phyloP scores from a whole-genome alignment of 768 basidiomycete species.

The Amanita jacksonii region DNA sequence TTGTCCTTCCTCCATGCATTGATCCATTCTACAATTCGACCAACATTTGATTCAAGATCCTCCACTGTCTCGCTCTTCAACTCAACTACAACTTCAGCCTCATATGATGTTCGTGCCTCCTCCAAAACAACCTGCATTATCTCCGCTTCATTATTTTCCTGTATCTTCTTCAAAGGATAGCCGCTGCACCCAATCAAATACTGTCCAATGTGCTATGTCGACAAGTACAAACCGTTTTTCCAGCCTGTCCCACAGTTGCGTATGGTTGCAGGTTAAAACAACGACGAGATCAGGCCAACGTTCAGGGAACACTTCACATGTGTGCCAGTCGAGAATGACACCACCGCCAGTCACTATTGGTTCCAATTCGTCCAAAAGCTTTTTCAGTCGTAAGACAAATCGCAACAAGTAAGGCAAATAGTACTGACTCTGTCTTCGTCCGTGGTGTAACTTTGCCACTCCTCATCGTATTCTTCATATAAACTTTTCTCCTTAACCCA shows the following conservation, averaged over 20 bases:
- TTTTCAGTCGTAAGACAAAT: conserved; percentile 10
- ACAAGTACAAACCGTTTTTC: conserved; percentile 64
- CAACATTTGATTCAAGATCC: conserved; percentile 83
- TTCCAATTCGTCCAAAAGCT: conserved; percentile 89
- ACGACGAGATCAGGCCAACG: conserved; percentile 95
- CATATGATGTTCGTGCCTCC: conserved; percentile 83
- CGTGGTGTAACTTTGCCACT: conserved; percentile 91
- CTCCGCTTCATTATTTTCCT: conserved; percentile 98
- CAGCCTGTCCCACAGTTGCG: conserved; percentile 78
- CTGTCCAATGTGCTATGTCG: conserved; percentile 2
- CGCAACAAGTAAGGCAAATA: background rate
- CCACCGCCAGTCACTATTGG: conserved; percentile 59
- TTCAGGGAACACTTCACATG: conserved; percentile 89
- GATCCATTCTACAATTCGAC: conserved; percentile 84
- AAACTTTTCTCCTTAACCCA: conserved; percentile 76
- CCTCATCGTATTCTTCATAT: conserved; percentile 81
- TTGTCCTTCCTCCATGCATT: conserved; percentile 49
- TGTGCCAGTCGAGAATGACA: conserved; percentile 90
- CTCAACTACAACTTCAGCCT: conserved; percentile 79
- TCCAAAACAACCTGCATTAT: conserved; percentile 91
- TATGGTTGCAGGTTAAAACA: conserved; percentile 84
- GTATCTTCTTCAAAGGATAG: conserved; percentile 87
- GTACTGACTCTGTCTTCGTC: conserved; percentile 90
- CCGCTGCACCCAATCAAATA: conserved; percentile 36
- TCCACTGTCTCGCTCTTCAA: conserved; percentile 66